Conservation (phyloP, 2,329 filamentous ascomycete genomes). For the Phialophora tarda region DNA sequence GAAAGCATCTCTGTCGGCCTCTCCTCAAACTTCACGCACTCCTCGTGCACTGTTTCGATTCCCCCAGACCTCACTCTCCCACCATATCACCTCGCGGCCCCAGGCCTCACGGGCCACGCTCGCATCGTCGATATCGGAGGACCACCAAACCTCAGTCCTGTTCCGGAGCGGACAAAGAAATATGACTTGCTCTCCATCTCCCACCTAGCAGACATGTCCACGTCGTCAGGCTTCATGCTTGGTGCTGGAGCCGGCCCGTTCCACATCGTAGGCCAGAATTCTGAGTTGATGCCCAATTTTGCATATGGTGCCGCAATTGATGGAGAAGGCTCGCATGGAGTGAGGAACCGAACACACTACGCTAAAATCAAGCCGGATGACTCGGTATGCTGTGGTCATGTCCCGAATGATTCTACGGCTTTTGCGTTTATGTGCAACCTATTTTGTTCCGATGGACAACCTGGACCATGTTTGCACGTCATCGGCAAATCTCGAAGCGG, state of each 20-base stretch:
- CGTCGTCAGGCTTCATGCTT: slow-evolving; percentile 44
- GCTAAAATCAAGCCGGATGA: slow-evolving; percentile 36
- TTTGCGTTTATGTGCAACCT: slow-evolving; percentile 55
- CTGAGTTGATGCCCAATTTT: slow-evolving; percentile 51
- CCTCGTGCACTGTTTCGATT: slow-evolving; percentile 20
- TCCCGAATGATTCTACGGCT: slow-evolving; percentile 38
- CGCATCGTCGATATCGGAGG: slow-evolving; percentile 55
- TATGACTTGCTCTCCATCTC: slow-evolving; percentile 46
- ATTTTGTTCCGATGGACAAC: slow-evolving; percentile 46
- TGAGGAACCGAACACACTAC: slow-evolving; percentile 42
- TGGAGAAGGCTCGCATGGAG: slow-evolving; percentile 24
- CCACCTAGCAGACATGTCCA: slow-evolving; percentile 47
- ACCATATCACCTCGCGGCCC: slow-evolving; percentile 49
- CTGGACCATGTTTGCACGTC: slow-evolving; percentile 48
- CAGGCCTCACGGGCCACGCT: slow-evolving; percentile 50
- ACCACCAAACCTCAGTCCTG: slow-evolving; percentile 50
- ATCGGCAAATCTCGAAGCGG: slow-evolving; percentile 44
- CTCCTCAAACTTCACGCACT: slow-evolving; percentile 20
- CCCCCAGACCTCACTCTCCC: slow-evolving; percentile 46
- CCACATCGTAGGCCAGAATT: slow-evolving; percentile 51
- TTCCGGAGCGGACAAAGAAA: slow-evolving; percentile 44
- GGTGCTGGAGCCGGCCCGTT: slow-evolving; percentile 54
- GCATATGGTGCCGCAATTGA: slow-evolving; percentile 39
- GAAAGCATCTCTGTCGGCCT: slow-evolving; percentile 20
- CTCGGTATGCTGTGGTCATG: slow-evolving; percentile 37